phyloP scores from a whole-genome alignment of 805 yeast genomes.

The Zygoascus tannicola region DNA sequence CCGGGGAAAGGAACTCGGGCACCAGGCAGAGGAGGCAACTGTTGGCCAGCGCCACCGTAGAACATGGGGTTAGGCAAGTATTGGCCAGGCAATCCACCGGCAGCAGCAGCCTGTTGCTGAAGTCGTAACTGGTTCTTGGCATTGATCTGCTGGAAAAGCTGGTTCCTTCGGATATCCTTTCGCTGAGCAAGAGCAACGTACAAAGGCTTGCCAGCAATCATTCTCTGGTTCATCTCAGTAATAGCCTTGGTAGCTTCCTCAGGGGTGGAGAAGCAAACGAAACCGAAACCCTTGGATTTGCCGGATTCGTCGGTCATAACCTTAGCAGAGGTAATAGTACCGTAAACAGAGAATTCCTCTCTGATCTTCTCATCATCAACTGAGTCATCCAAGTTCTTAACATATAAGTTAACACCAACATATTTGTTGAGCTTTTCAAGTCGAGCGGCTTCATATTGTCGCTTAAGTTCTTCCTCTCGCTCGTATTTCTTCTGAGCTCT shows the following conservation, averaged over 20 bases:
- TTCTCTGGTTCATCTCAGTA: slow-evolving; percentile 95
- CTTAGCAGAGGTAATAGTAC: slow-evolving; percentile 73
- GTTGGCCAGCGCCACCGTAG: slow-evolving; percentile 48
- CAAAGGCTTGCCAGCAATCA: slow-evolving; percentile 90
- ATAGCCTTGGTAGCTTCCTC: slow-evolving; percentile 99
- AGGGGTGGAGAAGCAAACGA: slow-evolving; percentile 94
- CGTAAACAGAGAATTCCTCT: slow-evolving; percentile 89
- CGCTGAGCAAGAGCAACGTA: slow-evolving; percentile 99
- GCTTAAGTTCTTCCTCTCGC: slow-evolving; percentile 91
- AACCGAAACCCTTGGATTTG: slow-evolving; percentile 96
- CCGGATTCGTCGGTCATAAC: slow-evolving; percentile 88
- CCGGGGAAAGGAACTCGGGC: slow-evolving; percentile 36
- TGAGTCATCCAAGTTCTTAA: slow-evolving; percentile 92
- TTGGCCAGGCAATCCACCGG: slow-evolving; percentile 74
- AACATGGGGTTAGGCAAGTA: slow-evolving; percentile 70
- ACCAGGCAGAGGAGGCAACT: slow-evolving; percentile 75
- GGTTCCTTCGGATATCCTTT: slow-evolving; percentile 94
- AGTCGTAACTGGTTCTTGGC: slow-evolving; percentile 97
- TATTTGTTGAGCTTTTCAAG: slow-evolving; percentile 85
- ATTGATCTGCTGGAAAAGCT: slow-evolving; percentile 94
- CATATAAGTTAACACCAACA: slow-evolving; percentile 95
- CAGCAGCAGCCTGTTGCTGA: slow-evolving; percentile 77
- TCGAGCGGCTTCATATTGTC: slow-evolving; percentile 86
- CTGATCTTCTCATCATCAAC: slow-evolving; percentile 84
- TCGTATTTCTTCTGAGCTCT: slow-evolving; percentile 99